Evolutionary conservation across 805 yeast genomes (phyloP).

Genomic region (Myxozyma mucilagina): DNA sequence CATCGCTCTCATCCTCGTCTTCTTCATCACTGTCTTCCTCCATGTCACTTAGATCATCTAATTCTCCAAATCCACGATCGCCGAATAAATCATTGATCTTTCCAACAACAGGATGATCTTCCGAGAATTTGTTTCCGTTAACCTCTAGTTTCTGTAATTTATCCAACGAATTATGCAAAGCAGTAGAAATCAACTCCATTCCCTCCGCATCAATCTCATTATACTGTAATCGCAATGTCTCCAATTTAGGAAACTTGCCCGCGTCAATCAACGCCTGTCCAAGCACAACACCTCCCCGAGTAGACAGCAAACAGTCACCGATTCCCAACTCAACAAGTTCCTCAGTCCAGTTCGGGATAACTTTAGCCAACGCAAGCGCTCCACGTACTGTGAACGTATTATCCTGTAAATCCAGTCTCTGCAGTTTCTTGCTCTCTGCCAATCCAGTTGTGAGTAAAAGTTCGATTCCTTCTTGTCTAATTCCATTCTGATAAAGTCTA

Average conservation of each 20-base stretch:
- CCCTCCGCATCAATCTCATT: constrained; percentile 77
- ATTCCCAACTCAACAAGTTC: constrained; percentile 73
- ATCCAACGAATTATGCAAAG: constrained; percentile 56
- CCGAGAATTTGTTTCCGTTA: constrained; percentile 91
- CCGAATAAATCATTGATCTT: constrained; percentile 63
- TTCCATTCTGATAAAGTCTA: constrained; percentile 92
- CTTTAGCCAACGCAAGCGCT: constrained; percentile 62
- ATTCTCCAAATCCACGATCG: constrained; percentile 72
- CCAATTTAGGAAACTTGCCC: constrained; percentile 46
- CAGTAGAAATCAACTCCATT: constrained; percentile 57
- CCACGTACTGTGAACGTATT: constrained; percentile 83
- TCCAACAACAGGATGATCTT: constrained; percentile 73
- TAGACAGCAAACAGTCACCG: constrained; percentile 84
- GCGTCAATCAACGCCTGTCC: constrained; percentile 43
- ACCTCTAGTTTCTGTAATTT: constrained; percentile 69
- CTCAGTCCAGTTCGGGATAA: constrained; percentile 61
- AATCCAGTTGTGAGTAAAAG: constrained; percentile 74
- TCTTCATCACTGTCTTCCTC: constrained; percentile 66
- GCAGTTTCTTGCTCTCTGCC: constrained; percentile 56
- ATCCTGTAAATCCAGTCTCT: constrained; percentile 85
- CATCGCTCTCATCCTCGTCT: constrained; percentile 59
- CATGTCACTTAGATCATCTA: constrained; percentile 92
- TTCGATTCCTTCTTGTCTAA: constrained; percentile 88
- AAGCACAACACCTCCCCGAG: constrained; percentile 67
- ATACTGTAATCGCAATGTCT: constrained; percentile 73